These are phyloP conservation scores for Ogataea ganodermae DNA, from an alignment of 805 yeast genomes.

Conservation along the genomic window DNA sequence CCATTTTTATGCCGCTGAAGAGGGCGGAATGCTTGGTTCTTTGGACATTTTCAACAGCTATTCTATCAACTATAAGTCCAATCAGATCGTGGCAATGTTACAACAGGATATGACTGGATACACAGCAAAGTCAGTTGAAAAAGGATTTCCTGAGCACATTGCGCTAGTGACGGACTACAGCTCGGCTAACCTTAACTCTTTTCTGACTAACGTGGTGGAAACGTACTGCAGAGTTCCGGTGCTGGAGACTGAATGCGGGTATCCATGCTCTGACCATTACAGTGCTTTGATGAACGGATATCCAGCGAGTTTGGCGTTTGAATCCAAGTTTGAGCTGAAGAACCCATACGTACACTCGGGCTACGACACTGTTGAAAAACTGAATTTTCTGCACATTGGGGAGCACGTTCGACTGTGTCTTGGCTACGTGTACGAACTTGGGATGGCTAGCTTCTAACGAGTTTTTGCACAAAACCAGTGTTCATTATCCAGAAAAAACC, in stretches of 20 bases:
- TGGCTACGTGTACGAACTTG: slow-evolving; percentile 72
- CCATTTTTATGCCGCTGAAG: slow-evolving; percentile 94
- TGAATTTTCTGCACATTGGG: slow-evolving; percentile 75
- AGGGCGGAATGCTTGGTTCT: slow-evolving; percentile 87
- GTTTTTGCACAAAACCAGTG: not conserved
- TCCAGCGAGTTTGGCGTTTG: slow-evolving; percentile 83
- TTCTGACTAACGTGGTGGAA: slow-evolving; percentile 60
- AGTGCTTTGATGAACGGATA: slow-evolving; percentile 82
- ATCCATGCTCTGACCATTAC: slow-evolving; percentile 93
- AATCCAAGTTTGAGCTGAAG: slow-evolving; percentile 63
- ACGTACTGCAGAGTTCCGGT: slow-evolving; percentile 68
- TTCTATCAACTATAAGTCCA: slow-evolving; percentile 36
- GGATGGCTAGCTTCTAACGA: slow-evolving; percentile 2
- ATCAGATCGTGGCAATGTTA: slow-evolving; percentile 75
- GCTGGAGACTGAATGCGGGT: slow-evolving; percentile 81
- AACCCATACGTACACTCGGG: slow-evolving; percentile 76
- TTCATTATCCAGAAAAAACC: not conserved
- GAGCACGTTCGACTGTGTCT: slow-evolving; percentile 80
- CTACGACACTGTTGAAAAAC: slow-evolving; percentile 77
- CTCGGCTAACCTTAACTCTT: slow-evolving; percentile 54
- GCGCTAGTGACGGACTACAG: slow-evolving; percentile 83
- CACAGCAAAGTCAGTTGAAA: slow-evolving; percentile 51
- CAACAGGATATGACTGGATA: slow-evolving; percentile 97
- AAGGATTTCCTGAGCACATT: slow-evolving; percentile 60
- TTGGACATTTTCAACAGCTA: slow-evolving; percentile 70